phyloP scores from a whole-genome alignment of 495 filamentous ascomycete species.

The Aspergillus incahuasiensis region DNA sequence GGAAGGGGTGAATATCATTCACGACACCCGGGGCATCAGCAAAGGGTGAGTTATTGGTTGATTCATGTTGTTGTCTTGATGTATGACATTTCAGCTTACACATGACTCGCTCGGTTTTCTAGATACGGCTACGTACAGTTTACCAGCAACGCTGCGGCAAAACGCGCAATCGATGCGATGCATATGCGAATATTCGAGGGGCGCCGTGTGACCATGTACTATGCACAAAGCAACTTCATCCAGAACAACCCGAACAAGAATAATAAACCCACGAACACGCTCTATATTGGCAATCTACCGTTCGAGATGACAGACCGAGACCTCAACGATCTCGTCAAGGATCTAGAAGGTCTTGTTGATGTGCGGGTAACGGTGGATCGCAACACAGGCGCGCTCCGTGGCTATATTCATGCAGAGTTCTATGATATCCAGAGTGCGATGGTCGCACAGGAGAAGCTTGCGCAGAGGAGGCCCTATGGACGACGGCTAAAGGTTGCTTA shows the following conservation, averaged over 20 bases:
- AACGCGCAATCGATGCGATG: constrained; percentile 57
- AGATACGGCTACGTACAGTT: constrained; percentile 82
- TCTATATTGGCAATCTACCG: constrained; percentile 87
- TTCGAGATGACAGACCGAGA: constrained; percentile 88
- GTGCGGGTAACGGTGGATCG: constrained; percentile 88
- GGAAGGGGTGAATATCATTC: constrained; percentile 48
- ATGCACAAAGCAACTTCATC: constrained; percentile 37
- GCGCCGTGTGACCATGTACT: constrained; percentile 63
- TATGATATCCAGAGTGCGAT: constrained; percentile 56
- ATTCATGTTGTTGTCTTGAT: constrained; percentile 13
- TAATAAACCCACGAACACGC: constrained; percentile 36
- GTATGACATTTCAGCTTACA: constrained; percentile 15
- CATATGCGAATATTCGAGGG: constrained; percentile 74
- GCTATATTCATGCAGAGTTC: constrained; percentile 91
- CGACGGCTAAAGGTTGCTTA: constrained; percentile 65
- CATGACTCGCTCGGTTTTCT: not conserved
- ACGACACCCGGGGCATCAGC: constrained; percentile 71
- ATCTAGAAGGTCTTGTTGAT: constrained; percentile 67
- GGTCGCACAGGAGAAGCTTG: constrained; percentile 52
- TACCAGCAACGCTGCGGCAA: constrained; percentile 49
- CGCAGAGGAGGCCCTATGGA: constrained; percentile 57
- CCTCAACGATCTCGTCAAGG: constrained; percentile 73
- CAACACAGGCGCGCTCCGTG: constrained; percentile 77
- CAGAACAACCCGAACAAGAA: constrained; percentile 41
- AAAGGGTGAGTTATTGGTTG: constrained; percentile 67